Base-by-base conservation (phyloP, 2,329 filamentous ascomycete genomes). In the Aspergillus costaricaensis region DNA sequence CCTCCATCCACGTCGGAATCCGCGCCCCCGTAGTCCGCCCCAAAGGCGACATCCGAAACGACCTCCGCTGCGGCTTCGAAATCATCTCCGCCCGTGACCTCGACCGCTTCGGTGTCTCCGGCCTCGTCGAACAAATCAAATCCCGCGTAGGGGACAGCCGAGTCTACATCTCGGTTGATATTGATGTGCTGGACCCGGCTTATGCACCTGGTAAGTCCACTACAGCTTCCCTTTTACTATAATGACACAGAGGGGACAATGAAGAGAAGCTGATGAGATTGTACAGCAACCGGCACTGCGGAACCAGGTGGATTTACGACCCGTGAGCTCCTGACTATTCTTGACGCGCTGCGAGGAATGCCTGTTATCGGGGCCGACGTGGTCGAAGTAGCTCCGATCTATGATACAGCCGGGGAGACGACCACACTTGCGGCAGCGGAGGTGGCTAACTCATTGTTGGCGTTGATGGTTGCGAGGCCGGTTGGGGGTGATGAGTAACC, bases 241-340 rank as follows among this genome's bases (percentile, higher is more conserved):
- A 4, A 54, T 3, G 15, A 25, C 0, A 25, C 2, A 2, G 0
- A 7, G 0, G 2, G 25, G 7, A 27, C 25, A 8, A 19, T 43
- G 10, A 7, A 7, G 12, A 30, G 15, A 23, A 3, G 12, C 38
- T 49, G 30, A 58, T 23, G 9, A 14, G 8, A 3, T 7, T 44
- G 19, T 15, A 23, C 8, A 75, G 83, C 79, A 8, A 85, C 83
- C 5, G 83, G 83, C 2, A 85, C 83, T 1, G 77, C 82, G 4
- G 83, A 85, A 66, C 80, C 83, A 3, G 83, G 83, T 55, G 83
- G 83, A 0, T 85, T 83, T 80, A 81, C 79, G 0, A 84, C 82
- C 1, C 74, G 83, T 39, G 83, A 86, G 66, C 73, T 86, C 10
- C 68, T 85, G 52, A 81, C 80, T 1, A 82, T 85, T 43, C 68